Conservation (phyloP, 2,329 filamentous ascomycete species). For the Gnomoniopsis sp. region DNA sequence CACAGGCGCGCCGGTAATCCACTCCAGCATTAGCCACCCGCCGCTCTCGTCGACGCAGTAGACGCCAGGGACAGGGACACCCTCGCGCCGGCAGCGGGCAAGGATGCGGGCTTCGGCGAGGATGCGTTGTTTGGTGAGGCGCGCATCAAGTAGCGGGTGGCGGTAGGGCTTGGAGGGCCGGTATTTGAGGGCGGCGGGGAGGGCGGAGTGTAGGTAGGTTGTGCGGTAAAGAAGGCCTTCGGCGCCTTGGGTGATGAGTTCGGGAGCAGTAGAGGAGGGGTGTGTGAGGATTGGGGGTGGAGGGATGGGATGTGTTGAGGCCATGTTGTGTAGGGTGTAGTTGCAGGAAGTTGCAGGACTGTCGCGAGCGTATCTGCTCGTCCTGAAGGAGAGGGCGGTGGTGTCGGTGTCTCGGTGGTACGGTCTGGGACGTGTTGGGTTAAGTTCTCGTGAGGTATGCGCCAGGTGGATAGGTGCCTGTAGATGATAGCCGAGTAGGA, state of each 20-base stretch:
- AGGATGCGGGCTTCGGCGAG: slow-evolving; percentile 86
- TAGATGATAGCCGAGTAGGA: too few species aligned
- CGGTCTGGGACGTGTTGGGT: too few species aligned
- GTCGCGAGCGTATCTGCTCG: too few species aligned
- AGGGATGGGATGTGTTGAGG: slow-evolving; percentile 33
- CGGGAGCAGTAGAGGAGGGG: slow-evolving; percentile 56
- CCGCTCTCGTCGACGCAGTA: slow-evolving; percentile 62
- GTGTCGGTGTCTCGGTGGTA: too few species aligned
- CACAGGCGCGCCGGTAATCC: slow-evolving; percentile 72
- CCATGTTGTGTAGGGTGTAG: slow-evolving; percentile 1
- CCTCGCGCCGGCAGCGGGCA: slow-evolving; percentile 72
- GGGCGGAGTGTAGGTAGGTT: slow-evolving; percentile 65
- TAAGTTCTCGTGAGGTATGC: too few species aligned
- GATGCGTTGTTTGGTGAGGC: slow-evolving; percentile 82
- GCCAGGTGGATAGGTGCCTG: too few species aligned
- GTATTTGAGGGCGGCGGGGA: slow-evolving; percentile 81
- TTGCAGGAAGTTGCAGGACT: background rate
- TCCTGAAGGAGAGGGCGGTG: background rate
- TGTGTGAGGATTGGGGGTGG: slow-evolving; percentile 65
- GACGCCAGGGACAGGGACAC: slow-evolving; percentile 77
- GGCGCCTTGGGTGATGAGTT: slow-evolving; percentile 85
- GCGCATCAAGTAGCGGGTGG: slow-evolving; percentile 82
- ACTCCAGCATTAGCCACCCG: slow-evolving; percentile 81
- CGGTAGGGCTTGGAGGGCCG: slow-evolving; percentile 89
- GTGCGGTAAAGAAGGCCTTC: slow-evolving; percentile 93